Evolutionary conservation across 768 basidiomycete species (phyloP).

Genomic region (Trametes sanguinea): DNA sequence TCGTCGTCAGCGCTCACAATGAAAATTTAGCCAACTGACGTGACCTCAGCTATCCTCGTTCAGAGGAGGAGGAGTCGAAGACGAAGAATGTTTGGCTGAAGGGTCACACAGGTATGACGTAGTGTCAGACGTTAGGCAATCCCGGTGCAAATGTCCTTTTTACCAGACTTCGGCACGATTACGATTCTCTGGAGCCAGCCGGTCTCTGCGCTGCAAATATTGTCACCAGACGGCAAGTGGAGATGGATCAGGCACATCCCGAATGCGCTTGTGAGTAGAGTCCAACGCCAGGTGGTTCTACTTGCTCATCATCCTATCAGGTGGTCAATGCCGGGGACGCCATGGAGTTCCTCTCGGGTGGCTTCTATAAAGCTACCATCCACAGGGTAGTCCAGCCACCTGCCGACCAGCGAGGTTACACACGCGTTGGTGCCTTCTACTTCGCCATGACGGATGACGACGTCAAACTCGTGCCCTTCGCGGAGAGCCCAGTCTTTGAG

Average conservation of each 20-base stretch:
- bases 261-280: conserved; percentile 36
- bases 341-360: conserved; percentile 38
- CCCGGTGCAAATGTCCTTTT: neutral
- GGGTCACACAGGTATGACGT: conserved; percentile 36
- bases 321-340: conserved; percentile 39
- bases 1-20: no score
- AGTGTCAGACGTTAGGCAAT: no score
- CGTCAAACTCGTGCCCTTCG: conserved; percentile 31
- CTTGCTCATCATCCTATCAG: conserved; percentile 31
- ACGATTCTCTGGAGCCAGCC: conserved; percentile 42
- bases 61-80: conserved; percentile 35
- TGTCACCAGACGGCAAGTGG: conserved; percentile 38
- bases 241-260: conserved; percentile 39
- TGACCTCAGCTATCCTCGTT: conserved; percentile 33
- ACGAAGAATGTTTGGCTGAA: conserved; percentile 39
- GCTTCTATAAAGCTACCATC: conserved; percentile 39
- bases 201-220: conserved; percentile 37
- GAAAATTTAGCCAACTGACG: neutral
- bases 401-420: conserved; percentile 34
- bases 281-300: neutral
- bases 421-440: conserved; percentile 39
- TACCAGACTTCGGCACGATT: conserved; percentile 35
- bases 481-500: conserved; percentile 36
- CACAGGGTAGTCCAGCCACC: conserved; percentile 42
- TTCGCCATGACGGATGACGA: conserved; percentile 38